Evolutionary conservation across 108 stramenopile genomes (phyloP).

Genomic region (Chaetoceros tenuissimus): DNA sequence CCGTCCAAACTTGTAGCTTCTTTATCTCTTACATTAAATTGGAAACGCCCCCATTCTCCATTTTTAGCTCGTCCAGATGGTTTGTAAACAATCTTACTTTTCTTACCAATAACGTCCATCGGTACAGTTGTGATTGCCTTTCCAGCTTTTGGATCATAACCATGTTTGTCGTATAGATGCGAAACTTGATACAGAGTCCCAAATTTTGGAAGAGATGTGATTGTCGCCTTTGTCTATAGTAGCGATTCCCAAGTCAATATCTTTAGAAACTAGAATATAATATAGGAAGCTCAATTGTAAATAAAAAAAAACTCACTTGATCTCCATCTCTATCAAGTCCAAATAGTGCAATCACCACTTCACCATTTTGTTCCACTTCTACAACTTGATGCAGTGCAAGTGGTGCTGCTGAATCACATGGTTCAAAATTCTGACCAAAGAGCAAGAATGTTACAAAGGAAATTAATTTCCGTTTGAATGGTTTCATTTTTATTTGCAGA

Average conservation of each 20-base stretch:
- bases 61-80: slow-evolving; percentile 22
- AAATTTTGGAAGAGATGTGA: slow-evolving; percentile 35
- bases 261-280: not conserved
- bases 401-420: slow-evolving; percentile 8
- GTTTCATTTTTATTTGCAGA: no score
- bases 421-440: no score
- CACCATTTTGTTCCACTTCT: slow-evolving; percentile 12
- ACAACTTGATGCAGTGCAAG: slow-evolving; percentile 20
- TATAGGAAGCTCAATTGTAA: not conserved
- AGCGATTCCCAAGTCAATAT: no score
- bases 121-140: slow-evolving; percentile 12
- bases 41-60: slow-evolving; percentile 21
- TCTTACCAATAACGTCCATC: slow-evolving; percentile 27
- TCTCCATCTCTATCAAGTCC: slow-evolving; percentile 37
- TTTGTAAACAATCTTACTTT: slow-evolving; percentile 36
- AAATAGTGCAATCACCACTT: slow-evolving; percentile 18
- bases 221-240: slow-evolving; percentile 20
- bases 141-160: slow-evolving; percentile 52
- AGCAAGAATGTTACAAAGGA: no score
- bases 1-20: slow-evolving; percentile 18
- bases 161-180: slow-evolving; percentile 46
- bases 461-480: no score
- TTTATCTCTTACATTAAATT: slow-evolving; percentile 40
- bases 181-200: slow-evolving; percentile 43
- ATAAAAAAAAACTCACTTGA: slow-evolving; percentile 8